A percentile compares a stretch with the other conserved stretches of the same genome.
phyloP scores from a whole-genome alignment of 345 rosid genomes.

The Euphorbia peplus region DNA sequence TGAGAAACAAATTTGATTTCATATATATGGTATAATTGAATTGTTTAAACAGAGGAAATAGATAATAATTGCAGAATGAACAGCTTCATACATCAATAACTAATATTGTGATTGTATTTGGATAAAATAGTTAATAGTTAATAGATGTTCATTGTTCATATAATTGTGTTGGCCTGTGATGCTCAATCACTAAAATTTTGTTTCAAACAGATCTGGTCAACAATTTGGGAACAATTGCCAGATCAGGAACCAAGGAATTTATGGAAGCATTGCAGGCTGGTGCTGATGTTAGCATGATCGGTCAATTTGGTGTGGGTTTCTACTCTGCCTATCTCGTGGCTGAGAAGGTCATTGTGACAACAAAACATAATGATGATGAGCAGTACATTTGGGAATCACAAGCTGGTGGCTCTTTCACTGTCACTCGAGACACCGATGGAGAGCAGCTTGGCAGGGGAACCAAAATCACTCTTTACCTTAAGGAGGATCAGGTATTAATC shows the following conservation, averaged over 20 bases:
- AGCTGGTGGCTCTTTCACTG: slow-evolving; percentile 90
- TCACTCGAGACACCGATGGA: slow-evolving; percentile 65
- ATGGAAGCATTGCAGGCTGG: slow-evolving; percentile 94
- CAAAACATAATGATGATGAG: slow-evolving; percentile 82
- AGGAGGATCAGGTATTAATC: slow-evolving; percentile 63
- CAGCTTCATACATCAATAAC: too few relatives aligned
- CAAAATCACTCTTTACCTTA: slow-evolving; percentile 70
- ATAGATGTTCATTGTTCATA: background rate
- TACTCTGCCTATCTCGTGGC: slow-evolving; percentile 94
- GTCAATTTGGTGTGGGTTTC: slow-evolving; percentile 91
- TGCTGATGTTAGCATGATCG: slow-evolving; percentile 95
- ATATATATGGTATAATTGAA: background rate
- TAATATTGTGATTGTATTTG: background rate
- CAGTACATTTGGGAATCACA: slow-evolving; percentile 94
- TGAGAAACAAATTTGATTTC: too few relatives aligned
- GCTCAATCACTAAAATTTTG: background rate
- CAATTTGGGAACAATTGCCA: slow-evolving; percentile 86
- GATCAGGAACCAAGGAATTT: slow-evolving; percentile 90
- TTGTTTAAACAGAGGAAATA: background rate
- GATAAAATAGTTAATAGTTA: too few relatives aligned
- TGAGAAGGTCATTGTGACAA: slow-evolving; percentile 71
- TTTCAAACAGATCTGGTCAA: slow-evolving; percentile 59
- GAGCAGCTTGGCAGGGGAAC: slow-evolving; percentile 93
- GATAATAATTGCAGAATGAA: too few relatives aligned
- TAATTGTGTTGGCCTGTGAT: background rate